phyloP scores from a whole-genome alignment of 176 grass and related monocot genomes.

The Echinochloa phyllopogon region DNA sequence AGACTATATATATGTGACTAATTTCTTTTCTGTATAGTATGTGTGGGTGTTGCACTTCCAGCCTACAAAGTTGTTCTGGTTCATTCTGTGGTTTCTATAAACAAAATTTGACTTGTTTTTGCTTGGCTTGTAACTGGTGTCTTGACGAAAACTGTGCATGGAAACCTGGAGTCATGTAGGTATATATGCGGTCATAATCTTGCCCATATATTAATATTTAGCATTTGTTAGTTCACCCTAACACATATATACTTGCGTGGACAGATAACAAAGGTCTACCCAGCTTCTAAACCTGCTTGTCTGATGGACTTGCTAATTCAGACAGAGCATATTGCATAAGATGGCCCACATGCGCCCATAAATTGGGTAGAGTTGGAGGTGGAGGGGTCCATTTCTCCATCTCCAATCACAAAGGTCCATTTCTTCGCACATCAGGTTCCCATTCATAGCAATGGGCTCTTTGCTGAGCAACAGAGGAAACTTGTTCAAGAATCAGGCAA shows the following conservation, averaged over 20 bases:
- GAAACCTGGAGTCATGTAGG: neutral
- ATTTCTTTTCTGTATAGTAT: neutral
- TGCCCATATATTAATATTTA: neutral
- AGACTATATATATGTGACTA: neutral
- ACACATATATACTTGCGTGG: neutral
- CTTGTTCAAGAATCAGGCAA: conserved; percentile 35
- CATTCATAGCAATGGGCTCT: conserved; percentile 34
- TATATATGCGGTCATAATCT: neutral
- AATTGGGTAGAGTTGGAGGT: conserved; percentile 29
- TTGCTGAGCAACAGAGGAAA: conserved; percentile 30
- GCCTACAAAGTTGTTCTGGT: neutral
- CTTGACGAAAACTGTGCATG: neutral
- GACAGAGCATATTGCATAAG: conserved; percentile 18
- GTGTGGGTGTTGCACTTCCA: neutral
- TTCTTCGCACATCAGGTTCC: conserved; percentile 41
- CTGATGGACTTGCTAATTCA: conserved; percentile 25
- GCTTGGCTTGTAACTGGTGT: neutral
- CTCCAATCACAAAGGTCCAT: conserved; percentile 35
- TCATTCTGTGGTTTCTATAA: neutral
- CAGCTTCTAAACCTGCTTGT: neutral
- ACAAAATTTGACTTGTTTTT: neutral
- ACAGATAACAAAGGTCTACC: neutral
- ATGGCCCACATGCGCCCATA: conserved; percentile 43
- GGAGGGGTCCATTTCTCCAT: conserved; percentile 22
- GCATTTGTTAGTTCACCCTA: neutral